Evolutionary conservation across 148 eudicot genomes (phyloP).

Genomic region (Rhododendron vialii): DNA sequence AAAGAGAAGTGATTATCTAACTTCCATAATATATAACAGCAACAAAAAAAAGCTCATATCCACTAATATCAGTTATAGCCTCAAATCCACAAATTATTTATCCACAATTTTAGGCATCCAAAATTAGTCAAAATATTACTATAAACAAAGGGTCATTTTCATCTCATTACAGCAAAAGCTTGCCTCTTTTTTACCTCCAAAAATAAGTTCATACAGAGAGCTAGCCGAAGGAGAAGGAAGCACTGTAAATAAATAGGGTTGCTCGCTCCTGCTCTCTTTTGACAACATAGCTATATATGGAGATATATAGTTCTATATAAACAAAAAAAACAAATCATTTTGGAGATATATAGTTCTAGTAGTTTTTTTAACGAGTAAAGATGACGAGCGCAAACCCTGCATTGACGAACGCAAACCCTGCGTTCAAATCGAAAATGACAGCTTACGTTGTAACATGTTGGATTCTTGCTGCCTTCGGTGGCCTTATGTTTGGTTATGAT

Average conservation of each 20-base stretch:
- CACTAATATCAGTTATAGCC: background rate
- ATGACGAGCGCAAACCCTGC: background rate
- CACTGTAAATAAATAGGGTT: background rate
- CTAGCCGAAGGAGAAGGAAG: background rate
- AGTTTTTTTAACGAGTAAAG: background rate
- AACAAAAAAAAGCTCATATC: background rate
- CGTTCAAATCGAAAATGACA: conserved; percentile 35
- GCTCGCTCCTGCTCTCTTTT: background rate
- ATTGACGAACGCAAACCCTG: background rate
- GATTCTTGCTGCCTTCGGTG: conserved; percentile 71
- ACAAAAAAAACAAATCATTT: background rate
- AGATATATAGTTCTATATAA: background rate
- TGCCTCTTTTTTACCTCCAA: background rate
- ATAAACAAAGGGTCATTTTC: background rate
- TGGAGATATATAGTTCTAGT: too few species aligned
- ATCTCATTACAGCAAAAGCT: background rate
- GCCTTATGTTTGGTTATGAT: conserved; percentile 76
- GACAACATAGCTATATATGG: background rate
- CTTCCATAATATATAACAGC: background rate
- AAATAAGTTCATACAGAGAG: background rate
- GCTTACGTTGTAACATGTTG: conserved; percentile 49
- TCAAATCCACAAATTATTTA: background rate
- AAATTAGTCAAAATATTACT: background rate
- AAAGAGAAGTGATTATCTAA: background rate
- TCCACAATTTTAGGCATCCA: background rate